These are phyloP conservation scores for Crithidia fasciculata DNA, from an alignment of 208 protist genomes.

Conservation along the genomic window DNA sequence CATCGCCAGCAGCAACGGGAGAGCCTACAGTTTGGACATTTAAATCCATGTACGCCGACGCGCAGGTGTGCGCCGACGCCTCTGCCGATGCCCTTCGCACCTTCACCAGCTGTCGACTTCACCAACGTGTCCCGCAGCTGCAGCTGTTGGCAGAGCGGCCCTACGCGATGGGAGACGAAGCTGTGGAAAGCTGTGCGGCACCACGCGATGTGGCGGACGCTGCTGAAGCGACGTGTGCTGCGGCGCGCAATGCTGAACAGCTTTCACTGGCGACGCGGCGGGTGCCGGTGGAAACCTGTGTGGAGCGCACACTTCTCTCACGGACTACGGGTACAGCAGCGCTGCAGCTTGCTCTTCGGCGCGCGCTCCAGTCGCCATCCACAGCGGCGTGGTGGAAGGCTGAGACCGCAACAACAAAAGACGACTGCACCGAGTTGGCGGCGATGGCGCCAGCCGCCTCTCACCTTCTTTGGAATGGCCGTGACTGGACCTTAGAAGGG, in stretches of 20 bases:
- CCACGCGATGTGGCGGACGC: too few species aligned
- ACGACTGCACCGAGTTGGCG: not conserved
- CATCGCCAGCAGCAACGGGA: too few species aligned
- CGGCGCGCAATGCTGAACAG: not conserved
- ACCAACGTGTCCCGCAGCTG: too few species aligned
- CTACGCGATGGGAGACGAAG: too few species aligned
- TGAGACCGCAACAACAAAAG: not conserved
- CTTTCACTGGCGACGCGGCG: not conserved
- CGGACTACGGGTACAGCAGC: conserved; percentile 1
- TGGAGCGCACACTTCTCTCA: conserved; percentile 19
- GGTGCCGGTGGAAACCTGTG: conserved; percentile 22
- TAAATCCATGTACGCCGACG: too few species aligned
- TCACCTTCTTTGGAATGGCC: conserved; percentile 27
- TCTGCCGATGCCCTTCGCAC: too few species aligned
- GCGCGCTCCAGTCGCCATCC: not conserved
- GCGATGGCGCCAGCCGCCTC: not conserved
- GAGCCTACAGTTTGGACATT: too few species aligned
- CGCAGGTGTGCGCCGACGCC: too few species aligned
- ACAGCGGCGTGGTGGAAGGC: not conserved
- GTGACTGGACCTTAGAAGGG: conserved; percentile 15
- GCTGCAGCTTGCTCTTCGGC: conserved; percentile 8
- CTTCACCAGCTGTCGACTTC: too few species aligned
- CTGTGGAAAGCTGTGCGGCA: too few species aligned
- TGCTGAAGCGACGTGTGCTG: not conserved
- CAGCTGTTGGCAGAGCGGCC: too few species aligned